Conservation (phyloP, 1,284 basidiomycete genomes). For the Papiliotrema laurentii region DNA sequence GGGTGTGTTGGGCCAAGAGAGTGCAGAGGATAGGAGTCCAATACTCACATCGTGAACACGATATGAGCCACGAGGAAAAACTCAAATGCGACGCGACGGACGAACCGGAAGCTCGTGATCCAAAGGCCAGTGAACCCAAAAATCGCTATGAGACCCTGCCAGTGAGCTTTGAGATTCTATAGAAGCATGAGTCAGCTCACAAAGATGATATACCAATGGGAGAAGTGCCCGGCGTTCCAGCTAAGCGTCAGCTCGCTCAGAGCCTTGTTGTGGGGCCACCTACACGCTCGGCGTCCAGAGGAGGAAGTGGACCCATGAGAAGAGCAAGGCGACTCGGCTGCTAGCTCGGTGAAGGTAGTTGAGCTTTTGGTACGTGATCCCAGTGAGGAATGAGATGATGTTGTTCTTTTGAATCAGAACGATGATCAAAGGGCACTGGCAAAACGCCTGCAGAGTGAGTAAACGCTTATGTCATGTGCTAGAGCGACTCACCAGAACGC, state of each 20-base stretch:
- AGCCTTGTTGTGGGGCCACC: neutral
- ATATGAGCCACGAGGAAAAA: conserved; percentile 55
- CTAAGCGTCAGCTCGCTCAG: neutral
- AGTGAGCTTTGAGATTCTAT: neutral
- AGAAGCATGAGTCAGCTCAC: conserved; percentile 8
- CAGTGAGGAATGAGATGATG: conserved; percentile 41
- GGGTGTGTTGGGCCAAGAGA: no score
- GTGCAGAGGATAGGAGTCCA: neutral
- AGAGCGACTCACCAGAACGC: conserved; percentile 22
- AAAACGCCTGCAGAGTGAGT: conserved; percentile 28
- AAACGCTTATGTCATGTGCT: neutral
- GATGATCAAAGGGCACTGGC: conserved; percentile 44
- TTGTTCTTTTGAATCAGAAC: conserved; percentile 48
- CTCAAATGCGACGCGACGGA: conserved; percentile 52
- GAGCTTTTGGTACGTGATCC: conserved; percentile 49
- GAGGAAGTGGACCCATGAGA: conserved; percentile 38
- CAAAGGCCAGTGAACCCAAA: conserved; percentile 50
- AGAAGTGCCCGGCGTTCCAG: conserved; percentile 9
- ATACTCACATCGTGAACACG: conserved; percentile 44
- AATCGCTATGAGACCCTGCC: conserved; percentile 28
- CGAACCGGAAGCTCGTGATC: conserved; percentile 48
- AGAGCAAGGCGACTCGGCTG: conserved; percentile 37
- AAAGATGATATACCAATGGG: conserved; percentile 20
- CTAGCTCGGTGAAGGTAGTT: conserved; percentile 49
- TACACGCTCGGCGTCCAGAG: conserved; percentile 26